Base-by-base conservation (phyloP, 2,329 filamentous ascomycete species). In the Talaromyces sp. region DNA sequence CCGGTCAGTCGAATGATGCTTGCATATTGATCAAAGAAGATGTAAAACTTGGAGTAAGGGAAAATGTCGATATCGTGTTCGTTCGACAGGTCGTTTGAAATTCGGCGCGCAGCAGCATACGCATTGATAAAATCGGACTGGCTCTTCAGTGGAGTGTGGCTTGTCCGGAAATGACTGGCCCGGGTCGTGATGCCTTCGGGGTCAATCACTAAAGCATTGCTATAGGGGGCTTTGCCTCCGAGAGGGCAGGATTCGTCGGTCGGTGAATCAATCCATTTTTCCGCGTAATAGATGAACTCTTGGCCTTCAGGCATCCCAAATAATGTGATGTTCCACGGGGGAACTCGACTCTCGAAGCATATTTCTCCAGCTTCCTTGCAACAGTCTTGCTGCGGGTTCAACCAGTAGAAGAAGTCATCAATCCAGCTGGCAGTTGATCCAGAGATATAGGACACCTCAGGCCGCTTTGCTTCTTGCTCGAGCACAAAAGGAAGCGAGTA, bases 1-100 rank as follows among this genome's bases (percentile, higher is more conserved):
- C 84, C 88, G 0, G 93, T 92, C 3, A 97, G 82, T 11, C 83
- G 82, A 21, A 96, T 86, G 63, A 99, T 97, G 61, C 85, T 85
- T 6, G 91, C 84, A 71, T 99, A 99, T 73, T 97, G 94, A 72
- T 99, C 94, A 73, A 99, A 99, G 83, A 97, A 99, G 73, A 99
- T 92, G 79, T 99, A 99, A 74, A 96, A 96, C 62, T 97, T 88
- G 67, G 91, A 95, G 79, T 99, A 99, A 0, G 94, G 91, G 81
- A 99, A 99, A 3, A 99, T 88, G 26, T 94, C 87, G 24, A 90
- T 85, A 5, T 87, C 84, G 4, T 92, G 92, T 56, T 83, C 81
- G 57, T 83, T 76, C 14, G 83, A 88, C 56, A 99, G 87, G 29
- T 89, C 88, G 12, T 86, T 78, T 0, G 93, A 87, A 64, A 99